Conservation (phyloP, 139 green algal species). For the Marvania coccoides region DNA sequence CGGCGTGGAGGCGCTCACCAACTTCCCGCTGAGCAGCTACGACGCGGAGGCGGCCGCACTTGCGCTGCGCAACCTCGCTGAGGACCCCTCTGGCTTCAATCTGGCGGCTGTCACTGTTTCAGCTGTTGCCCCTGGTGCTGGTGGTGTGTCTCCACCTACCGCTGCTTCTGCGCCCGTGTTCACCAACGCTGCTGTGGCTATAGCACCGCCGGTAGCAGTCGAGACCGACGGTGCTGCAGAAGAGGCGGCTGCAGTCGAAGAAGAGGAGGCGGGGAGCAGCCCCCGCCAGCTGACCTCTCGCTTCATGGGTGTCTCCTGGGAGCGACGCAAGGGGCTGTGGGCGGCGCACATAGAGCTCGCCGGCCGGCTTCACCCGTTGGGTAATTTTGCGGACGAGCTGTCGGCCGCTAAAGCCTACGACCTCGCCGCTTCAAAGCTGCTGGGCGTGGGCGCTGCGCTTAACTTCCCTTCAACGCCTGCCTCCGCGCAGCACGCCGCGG, state of each 20-base stretch:
- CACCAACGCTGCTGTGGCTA: not conserved
- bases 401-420: constrained; percentile 13
- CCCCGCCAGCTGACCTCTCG: not conserved
- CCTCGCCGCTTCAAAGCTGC: no score
- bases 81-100: not conserved
- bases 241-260: not conserved
- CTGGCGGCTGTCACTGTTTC: not conserved
- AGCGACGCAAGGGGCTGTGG: constrained; percentile 26
- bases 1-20: constrained; percentile 10
- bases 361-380: constrained; percentile 19
- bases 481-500: no score
- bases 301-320: constrained; percentile 26
- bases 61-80: not conserved
- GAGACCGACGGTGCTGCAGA: not conserved
- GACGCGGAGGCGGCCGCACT: constrained; percentile 3
- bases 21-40: constrained; percentile 18
- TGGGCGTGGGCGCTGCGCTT: no score
- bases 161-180: not conserved
- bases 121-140: not conserved
- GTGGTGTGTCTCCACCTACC: not conserved
- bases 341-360: constrained; percentile 20
- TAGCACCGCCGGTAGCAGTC: not conserved
- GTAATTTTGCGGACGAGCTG: constrained; percentile 10
- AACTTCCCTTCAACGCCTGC: no score
- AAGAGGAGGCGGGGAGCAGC: not conserved